phyloP scores from a whole-genome alignment of 169 alveolate genomes.

The Eimeria falciformis region DNA sequence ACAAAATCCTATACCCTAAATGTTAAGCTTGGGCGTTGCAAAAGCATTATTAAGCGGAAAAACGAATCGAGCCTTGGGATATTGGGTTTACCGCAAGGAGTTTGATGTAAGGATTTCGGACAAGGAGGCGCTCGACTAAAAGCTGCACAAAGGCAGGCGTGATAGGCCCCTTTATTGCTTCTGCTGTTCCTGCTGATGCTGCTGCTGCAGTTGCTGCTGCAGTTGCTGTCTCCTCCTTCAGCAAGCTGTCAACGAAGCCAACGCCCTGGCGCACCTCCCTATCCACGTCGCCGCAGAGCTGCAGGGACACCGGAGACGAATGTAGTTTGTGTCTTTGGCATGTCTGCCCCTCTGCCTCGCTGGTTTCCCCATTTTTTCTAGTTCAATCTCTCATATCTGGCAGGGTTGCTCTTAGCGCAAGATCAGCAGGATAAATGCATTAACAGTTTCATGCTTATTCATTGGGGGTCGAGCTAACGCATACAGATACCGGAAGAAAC shows the following conservation, averaged over 20 bases:
- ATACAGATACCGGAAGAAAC: too few species aligned
- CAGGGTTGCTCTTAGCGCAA: too few species aligned
- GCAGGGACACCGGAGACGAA: background rate
- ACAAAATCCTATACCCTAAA: background rate
- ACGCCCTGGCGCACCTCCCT: slow-evolving; percentile 79
- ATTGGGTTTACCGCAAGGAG: slow-evolving; percentile 63
- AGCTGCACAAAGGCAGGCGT: slow-evolving; percentile 70
- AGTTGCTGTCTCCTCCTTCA: slow-evolving; percentile 76
- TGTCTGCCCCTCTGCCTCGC: too few species aligned
- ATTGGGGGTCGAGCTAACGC: too few species aligned
- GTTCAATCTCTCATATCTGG: too few species aligned
- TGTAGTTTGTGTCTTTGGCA: too few species aligned
- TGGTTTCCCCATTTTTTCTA: too few species aligned
- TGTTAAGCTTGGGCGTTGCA: background rate
- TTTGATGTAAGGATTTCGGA: slow-evolving; percentile 76
- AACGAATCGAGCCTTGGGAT: background rate
- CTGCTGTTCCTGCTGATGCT: slow-evolving; percentile 44
- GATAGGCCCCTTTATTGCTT: slow-evolving; percentile 31
- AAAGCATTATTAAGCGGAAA: background rate
- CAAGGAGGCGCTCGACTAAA: slow-evolving; percentile 70
- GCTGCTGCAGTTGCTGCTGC: slow-evolving; percentile 68
- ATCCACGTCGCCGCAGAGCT: slow-evolving; percentile 80
- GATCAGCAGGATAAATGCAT: too few species aligned
- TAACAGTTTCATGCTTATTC: too few species aligned
- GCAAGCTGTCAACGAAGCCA: slow-evolving; percentile 75